A percentile compares a stretch with the other conserved stretches of the same genome.
Evolutionary conservation across 2,329 filamentous ascomycete species (phyloP).

Genomic region (Calonectria fujianensis): DNA sequence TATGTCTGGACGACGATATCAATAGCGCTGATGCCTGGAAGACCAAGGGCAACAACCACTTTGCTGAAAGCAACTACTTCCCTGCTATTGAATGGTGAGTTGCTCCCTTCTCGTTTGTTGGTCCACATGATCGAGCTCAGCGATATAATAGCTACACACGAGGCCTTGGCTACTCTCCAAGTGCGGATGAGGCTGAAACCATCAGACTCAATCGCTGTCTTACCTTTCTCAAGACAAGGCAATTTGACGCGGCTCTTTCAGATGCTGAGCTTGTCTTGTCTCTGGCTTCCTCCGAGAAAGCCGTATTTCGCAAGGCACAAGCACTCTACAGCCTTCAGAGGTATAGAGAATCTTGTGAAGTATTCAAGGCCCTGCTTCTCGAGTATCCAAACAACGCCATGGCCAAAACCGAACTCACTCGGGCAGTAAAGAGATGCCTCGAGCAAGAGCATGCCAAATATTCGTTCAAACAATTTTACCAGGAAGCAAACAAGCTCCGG

Average conservation of each 20-base stretch:
- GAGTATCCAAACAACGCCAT: constrained; percentile 59
- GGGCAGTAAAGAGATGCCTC: background rate
- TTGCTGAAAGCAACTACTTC: constrained; percentile 53
- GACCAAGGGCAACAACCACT: constrained; percentile 59
- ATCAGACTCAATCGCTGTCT: constrained; percentile 62
- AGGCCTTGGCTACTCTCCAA: background rate
- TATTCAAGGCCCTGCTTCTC: constrained; percentile 55
- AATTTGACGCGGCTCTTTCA: constrained; percentile 39
- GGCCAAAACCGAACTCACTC: constrained; percentile 43
- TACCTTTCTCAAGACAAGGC: constrained; percentile 58
- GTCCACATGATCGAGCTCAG: background rate
- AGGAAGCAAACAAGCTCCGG: constrained; percentile 56
- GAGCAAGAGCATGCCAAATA: constrained; percentile 66
- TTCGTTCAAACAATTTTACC: constrained; percentile 60
- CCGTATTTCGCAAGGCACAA: constrained; percentile 65
- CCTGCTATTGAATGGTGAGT: constrained; percentile 59
- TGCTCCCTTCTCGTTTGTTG: constrained; percentile 34
- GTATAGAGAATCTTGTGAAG: constrained; percentile 56
- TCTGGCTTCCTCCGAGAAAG: constrained; percentile 63
- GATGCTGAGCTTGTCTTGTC: background rate
- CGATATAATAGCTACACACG: background rate
- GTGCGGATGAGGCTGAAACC: constrained; percentile 58
- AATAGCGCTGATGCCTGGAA: constrained; percentile 43
- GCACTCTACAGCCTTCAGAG: constrained; percentile 66
- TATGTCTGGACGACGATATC: background rate